Conservation (phyloP, 208 protist genomes). For the Acanthamoeba triangularis region DNA sequence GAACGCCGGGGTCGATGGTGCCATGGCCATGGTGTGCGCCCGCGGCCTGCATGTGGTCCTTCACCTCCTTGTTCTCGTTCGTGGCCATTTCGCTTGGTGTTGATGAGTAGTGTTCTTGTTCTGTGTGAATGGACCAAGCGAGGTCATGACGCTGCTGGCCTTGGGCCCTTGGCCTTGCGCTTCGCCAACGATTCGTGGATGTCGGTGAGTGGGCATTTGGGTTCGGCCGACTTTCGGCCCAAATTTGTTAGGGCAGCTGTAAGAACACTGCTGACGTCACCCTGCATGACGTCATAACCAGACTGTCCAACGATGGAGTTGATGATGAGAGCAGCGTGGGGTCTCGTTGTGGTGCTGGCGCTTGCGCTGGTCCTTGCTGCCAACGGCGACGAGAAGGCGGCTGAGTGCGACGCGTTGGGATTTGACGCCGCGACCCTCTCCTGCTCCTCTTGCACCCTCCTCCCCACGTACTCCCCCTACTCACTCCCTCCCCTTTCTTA, state of each 20-base stretch:
- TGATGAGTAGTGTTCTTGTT: not conserved
- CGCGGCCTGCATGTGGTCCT: conserved; percentile 25
- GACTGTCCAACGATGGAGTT: no score
- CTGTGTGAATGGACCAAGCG: not conserved
- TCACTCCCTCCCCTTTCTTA: not conserved
- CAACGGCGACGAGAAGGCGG: not conserved
- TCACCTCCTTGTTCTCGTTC: not conserved
- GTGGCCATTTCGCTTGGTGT: not conserved
- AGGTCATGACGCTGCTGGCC: not conserved
- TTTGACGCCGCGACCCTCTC: not conserved
- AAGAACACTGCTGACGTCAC: no score
- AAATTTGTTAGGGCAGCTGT: no score
- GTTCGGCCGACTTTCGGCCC: no score
- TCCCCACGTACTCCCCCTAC: not conserved
- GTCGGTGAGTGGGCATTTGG: no score
- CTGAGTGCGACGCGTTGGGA: not conserved
- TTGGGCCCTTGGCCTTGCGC: not conserved
- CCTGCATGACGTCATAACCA: no score
- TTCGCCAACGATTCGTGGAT: no score
- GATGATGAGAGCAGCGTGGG: no score
- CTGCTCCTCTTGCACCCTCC: not conserved
- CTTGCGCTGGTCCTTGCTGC: not conserved
- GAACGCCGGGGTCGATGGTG: not conserved
- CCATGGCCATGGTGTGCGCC: not conserved
- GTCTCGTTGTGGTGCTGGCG: not conserved